Percentiles rank a stretch among this genome's conserved stretches.
phyloP scores from a whole-genome alignment of 495 filamentous ascomycete genomes.

The Glutinoglossum americanum region DNA sequence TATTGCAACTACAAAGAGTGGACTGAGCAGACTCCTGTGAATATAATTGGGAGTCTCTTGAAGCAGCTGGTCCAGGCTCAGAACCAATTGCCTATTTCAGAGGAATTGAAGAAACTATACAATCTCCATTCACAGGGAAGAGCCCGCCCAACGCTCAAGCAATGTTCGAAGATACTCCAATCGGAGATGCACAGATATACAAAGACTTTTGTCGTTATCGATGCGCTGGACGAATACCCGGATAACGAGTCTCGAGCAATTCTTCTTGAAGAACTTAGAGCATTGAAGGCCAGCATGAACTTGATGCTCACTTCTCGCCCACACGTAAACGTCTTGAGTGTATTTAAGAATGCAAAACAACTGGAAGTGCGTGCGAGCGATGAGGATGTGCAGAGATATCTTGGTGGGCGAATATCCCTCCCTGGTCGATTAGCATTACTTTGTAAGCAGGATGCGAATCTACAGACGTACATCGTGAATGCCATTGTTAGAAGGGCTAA shows the following conservation, averaged over 20 bases:
- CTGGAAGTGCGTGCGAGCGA: constrained; percentile 10
- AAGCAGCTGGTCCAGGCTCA: not conserved
- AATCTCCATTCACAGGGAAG: not conserved
- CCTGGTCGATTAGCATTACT: no score
- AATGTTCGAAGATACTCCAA: not conserved
- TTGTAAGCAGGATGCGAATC: no score
- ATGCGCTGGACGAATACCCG: not conserved
- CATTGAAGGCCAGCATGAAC: not conserved
- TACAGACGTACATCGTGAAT: no score
- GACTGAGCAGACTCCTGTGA: not conserved
- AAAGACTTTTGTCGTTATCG: not conserved
- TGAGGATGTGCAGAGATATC: no score
- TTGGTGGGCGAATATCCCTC: no score
- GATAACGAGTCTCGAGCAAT: not conserved
- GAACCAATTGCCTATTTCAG: not conserved
- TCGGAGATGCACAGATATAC: not conserved
- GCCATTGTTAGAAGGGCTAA: no score
- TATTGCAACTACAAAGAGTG: not conserved
- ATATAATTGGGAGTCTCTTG: not conserved
- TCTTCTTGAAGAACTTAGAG: not conserved
- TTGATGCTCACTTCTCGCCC: constrained; percentile 10
- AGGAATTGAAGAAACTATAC: not conserved
- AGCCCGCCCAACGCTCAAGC: not conserved
- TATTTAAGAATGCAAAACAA: no score
- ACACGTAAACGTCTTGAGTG: no score